phyloP scores from a whole-genome alignment of 257 asterid genomes.

The Rubia yunnanensis region DNA sequence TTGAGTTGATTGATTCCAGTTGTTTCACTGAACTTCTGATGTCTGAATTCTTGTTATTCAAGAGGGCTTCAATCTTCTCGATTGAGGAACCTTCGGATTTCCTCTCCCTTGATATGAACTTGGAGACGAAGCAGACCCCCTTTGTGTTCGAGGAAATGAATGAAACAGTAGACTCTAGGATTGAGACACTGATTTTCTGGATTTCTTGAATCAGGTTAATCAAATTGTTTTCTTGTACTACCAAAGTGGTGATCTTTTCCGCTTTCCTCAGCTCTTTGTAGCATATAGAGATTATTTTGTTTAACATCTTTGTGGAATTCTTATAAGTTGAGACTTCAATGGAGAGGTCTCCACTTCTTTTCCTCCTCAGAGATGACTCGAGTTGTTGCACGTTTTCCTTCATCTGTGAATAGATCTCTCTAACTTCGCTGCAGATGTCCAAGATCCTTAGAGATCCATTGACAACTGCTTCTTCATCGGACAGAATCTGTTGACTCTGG shows the following conservation, averaged over 20 bases:
- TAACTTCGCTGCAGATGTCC: too few relatives aligned
- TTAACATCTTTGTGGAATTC: too few relatives aligned
- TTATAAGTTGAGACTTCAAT: too few relatives aligned
- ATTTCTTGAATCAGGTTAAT: neutral
- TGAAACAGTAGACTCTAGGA: neutral
- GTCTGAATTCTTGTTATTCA: neutral
- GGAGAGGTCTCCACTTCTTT: too few relatives aligned
- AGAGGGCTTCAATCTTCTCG: neutral
- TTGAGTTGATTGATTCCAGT: slow-evolving; percentile 4
- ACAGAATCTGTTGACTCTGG: slow-evolving; percentile 20
- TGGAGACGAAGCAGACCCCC: neutral
- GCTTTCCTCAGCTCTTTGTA: too few relatives aligned
- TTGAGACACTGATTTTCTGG: neutral
- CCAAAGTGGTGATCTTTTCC: neutral
- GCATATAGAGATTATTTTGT: too few relatives aligned
- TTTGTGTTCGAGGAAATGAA: neutral
- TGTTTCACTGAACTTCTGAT: neutral
- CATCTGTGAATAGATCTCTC: too few relatives aligned
- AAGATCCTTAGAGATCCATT: slow-evolving; percentile 16
- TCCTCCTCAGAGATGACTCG: too few relatives aligned
- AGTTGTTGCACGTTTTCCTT: too few relatives aligned
- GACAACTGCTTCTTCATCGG: neutral
- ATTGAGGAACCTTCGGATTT: neutral
- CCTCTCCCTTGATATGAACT: neutral
- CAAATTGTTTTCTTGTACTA: neutral